Evolutionary conservation across 352 stramenopile species (phyloP), one percentile per base, ranked within the genome.

Genomic region (Thalassiosira mediterranea): DNA sequence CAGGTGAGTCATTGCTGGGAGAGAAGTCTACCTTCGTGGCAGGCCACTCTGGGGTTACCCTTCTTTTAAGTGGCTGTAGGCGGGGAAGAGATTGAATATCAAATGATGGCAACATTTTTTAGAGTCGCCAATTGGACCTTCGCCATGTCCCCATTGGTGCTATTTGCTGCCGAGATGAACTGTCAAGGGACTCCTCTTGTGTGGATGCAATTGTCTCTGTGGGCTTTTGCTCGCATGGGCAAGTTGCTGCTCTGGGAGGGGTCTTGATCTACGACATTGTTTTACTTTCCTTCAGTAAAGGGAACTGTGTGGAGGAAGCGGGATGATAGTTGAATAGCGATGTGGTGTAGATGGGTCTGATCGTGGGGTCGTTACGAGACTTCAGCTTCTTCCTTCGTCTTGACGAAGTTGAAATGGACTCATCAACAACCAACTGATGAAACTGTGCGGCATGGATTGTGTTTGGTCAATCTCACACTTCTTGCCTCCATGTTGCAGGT

Each of bases 241-340:
- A 72, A 80, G 42, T 68, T 79, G 69, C 64, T 56, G 47, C 46
- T 74, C 63, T 78, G 76, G 48, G 70, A 84, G 62, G 53, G 32
- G 29, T 84, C 76, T 84, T 76, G 69, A 80, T 79, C 76, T 74
- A 84, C 76, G 48, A 79, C 69, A 84, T 79, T 64, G 32, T 67
- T 67, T 44, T 38, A 11, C 13, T 54, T 38, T 32, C 47, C n/a
- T n/a, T n/a, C n/a, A n/a, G n/a, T n/a, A n/a, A n/a, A n/a, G n/a
- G n/a, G n/a, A n/a, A n/a, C n/a, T n/a, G n/a, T n/a, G n/a, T n/a
- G n/a, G n/a, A n/a, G n/a, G n/a, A n/a, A n/a, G n/a, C n/a, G n/a
- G n/a, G n/a, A n/a, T n/a, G n/a, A n/a, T n/a, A n/a, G n/a, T n/a
- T n/a, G n/a, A n/a, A n/a, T n/a, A n/a, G n/a, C n/a, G n/a, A n/a